Conservation (phyloP, 345 rosid genomes). For the Clausena lansium region DNA sequence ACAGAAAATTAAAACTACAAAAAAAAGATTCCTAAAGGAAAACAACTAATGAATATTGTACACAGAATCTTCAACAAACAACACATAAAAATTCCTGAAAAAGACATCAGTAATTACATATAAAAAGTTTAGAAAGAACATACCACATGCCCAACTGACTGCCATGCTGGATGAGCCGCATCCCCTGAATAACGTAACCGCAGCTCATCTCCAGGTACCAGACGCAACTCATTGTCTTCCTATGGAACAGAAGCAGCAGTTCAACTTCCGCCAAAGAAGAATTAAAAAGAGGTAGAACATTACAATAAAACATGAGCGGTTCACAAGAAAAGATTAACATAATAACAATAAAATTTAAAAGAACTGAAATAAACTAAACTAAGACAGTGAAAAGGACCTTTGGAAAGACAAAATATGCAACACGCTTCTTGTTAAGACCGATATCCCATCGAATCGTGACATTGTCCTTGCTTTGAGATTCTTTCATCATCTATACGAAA, state of each 20-base stretch:
- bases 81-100: background rate
- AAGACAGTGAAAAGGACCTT: constrained; percentile 51
- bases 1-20: background rate
- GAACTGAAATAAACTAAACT: background rate
- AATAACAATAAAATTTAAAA: background rate
- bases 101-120: background rate
- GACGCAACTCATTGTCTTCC: constrained; percentile 98
- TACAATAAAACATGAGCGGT: constrained; percentile 2
- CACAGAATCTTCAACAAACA: background rate
- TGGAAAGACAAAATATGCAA: constrained; percentile 94
- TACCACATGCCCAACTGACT: constrained; percentile 99
- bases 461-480: constrained; percentile 99
- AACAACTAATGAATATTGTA: background rate
- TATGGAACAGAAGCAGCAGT: constrained; percentile 31
- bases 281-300: background rate
- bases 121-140: constrained; percentile 24
- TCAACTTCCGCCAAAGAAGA: constrained; percentile 13
- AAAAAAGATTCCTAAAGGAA: background rate
- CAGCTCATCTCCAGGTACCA: constrained; percentile 97
- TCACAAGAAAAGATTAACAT: background rate
- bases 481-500: constrained; percentile 92
- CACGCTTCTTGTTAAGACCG: constrained; percentile 95
- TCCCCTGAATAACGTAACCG: constrained; percentile 95
- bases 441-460: constrained; percentile 96
- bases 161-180: constrained; percentile 99